Conservation (phyloP, 768 basidiomycete genomes). For the Flagelloscypha sp. region DNA sequence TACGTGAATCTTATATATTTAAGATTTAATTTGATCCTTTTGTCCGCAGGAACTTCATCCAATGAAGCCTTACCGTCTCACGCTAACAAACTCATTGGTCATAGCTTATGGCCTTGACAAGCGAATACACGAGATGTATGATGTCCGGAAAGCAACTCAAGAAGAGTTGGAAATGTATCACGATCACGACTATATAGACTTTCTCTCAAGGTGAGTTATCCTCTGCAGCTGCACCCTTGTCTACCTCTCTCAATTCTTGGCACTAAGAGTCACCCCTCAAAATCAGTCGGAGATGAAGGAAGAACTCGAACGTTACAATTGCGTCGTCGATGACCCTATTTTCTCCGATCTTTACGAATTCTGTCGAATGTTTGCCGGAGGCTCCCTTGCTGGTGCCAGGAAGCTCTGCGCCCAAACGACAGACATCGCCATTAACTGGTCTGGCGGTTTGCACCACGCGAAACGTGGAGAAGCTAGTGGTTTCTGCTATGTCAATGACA, state of each 20-base stretch:
- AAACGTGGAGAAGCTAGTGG: constrained; percentile 97
- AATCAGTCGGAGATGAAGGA: constrained; percentile 61
- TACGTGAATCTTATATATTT: constrained; percentile 27
- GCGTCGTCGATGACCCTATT: constrained; percentile 95
- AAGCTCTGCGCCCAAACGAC: constrained; percentile 70
- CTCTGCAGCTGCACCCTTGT: background rate
- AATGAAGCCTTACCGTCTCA: constrained; percentile 97
- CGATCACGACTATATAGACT: constrained; percentile 92
- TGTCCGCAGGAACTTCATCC: constrained; percentile 82
- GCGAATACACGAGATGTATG: constrained; percentile 86
- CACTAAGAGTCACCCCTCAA: constrained; percentile 66
- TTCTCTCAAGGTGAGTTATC: constrained; percentile 68
- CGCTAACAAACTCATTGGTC: constrained; percentile 90
- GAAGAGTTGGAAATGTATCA: constrained; percentile 89
- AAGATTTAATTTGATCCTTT: constrained; percentile 1
- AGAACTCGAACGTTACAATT: constrained; percentile 82
- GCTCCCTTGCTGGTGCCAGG: constrained; percentile 81
- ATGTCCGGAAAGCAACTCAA: constrained; percentile 81
- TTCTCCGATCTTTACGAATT: constrained; percentile 94
- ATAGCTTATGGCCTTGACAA: constrained; percentile 95
- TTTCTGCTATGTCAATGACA: constrained; percentile 98
- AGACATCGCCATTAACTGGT: constrained; percentile 99
- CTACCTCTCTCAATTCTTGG: constrained; percentile 1
- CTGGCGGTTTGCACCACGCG: constrained; percentile 95
- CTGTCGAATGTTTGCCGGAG: constrained; percentile 90